Evolutionary conservation across 2,329 filamentous ascomycete genomes (phyloP), one percentile per base, ranked within the genome.

Genomic region (Fusarium poae): DNA sequence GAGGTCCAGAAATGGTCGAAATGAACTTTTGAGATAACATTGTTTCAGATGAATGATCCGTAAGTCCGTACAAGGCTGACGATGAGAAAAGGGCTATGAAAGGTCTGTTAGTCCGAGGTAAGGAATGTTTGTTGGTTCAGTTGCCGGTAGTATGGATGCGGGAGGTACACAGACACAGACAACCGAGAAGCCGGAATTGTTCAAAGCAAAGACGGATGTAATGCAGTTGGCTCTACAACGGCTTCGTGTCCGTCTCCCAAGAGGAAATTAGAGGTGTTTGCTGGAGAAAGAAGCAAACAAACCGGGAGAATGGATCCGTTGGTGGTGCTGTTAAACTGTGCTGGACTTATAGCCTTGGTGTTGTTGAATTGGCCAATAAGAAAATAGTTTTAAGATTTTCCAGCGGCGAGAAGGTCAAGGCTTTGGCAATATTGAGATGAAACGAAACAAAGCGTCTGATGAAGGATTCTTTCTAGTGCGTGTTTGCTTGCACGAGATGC

Each of bases 21-120:
- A 89, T 82, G 75, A 90, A 88, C 62, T 84, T 83, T 75, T 90
- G 88, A 23, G 86, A 84, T 54, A 89, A 75, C 88, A 90, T 90
- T 57, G 62, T 74, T 57, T 50, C 29, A 54, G 25, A n/a, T n/a
- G 21, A 45, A 11, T 16, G 18, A 35, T 20, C 32, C 25, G 53
- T 44, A 35, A 35, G 55, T 30, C 55, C 34, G 32, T 50, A 15
- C 13, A 27, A 48, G 20, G 30, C 42, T 55, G 46, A 50, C 34
- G 29, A 46, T 37, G 32, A 18, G 27, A 25, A 61, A 48, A 10
- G n/a, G 16, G 34, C 45, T 44, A 37, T n/a, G 21, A 50, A 64
- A 49, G 42, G 9, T 53, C 64, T 64, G 25, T 27, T 35, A 23
- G 13, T 34, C 46, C 42, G 39, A 42, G 55, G 29, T 57, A 37